Base-by-base conservation (phyloP, 352 stramenopile genomes). In the Pythium coloratum region DNA sequence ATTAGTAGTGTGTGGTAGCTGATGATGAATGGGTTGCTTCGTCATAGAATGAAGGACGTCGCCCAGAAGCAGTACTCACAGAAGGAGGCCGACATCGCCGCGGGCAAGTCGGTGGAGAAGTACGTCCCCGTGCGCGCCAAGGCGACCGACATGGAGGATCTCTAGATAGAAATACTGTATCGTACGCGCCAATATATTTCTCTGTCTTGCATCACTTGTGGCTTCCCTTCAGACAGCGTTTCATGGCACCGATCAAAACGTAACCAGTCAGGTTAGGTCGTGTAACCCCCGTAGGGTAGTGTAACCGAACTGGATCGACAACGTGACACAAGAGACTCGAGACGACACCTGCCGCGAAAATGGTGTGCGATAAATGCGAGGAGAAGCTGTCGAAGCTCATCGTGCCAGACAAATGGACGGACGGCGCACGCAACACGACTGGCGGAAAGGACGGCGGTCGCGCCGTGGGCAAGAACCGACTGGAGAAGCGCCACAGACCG, bases 61-160 rank as follows among this genome's bases (percentile, higher is more conserved):
- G 86, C 84, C 18, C 88, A 96, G 73, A 82, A 94, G 82, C 88
- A 96, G 69, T 96, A 96, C 76, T 89, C 84, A 73, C 88, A 94
- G 66, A 90, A 86, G 33, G 88, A 96, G 65, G 88, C 88, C 36
- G 86, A 92, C 60, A 67, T 82, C 16, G 88, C 73, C 50, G 84
- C 88, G 12, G 86, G 88, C 59, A 90, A 89, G 68, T 78, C 76
- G 9, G 65, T 91, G 12, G 88, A 96, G 69, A 80, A 76, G 66
- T 94, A 94, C 64, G 82, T 77, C 28, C 78, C 84, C 18, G 67
- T 84, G 9, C 85, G 86, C 61, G 42, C 82, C 46, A 71, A 77
- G 55, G 61, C 33, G 18, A 63, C 71, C 36, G 75, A 80, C 33
- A 92, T 92, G 81, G 76, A 86, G 46, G 83, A 91, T 55, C 64